Evolutionary conservation across 305 asterid species (phyloP).

Genomic region (Andrographis paniculata): DNA sequence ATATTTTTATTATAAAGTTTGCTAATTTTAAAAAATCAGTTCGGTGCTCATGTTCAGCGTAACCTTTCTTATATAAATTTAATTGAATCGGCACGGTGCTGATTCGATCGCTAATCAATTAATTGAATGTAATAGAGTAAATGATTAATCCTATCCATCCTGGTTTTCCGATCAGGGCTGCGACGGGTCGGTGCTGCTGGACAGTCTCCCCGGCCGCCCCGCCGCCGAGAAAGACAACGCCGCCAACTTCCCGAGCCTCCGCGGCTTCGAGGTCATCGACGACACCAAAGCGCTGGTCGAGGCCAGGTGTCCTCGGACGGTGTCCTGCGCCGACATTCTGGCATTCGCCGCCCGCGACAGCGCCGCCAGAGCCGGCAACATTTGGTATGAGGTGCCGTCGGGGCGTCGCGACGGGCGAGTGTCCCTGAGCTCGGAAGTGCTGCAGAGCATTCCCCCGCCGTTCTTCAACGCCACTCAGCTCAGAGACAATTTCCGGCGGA

Average conservation of each 20-base stretch:
- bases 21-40: too few species aligned
- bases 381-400: constrained; percentile 28
- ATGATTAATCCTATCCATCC: background rate
- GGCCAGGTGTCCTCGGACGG: constrained; percentile 26
- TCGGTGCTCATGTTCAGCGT: too few species aligned
- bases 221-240: constrained; percentile 36
- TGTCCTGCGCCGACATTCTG: constrained; percentile 42
- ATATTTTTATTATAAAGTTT: background rate
- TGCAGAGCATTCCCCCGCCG: constrained; percentile 24
- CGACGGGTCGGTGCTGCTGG: constrained; percentile 37
- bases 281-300: constrained; percentile 31
- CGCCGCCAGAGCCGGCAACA: constrained; percentile 26
- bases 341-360: constrained; percentile 62
- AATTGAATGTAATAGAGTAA: too few species aligned
- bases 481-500: constrained; percentile 25
- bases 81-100: too few species aligned
- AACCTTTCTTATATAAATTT: too few species aligned
- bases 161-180: constrained; percentile 27
- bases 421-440: constrained; percentile 27
- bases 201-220: constrained; percentile 19
- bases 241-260: constrained; percentile 24
- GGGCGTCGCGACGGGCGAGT: constrained; percentile 37
- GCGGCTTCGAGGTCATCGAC: constrained; percentile 29
- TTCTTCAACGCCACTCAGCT: constrained; percentile 27
- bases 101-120: too few species aligned